Base-by-base conservation (phyloP, 257 asterid species). In the Prunella vulgaris region DNA sequence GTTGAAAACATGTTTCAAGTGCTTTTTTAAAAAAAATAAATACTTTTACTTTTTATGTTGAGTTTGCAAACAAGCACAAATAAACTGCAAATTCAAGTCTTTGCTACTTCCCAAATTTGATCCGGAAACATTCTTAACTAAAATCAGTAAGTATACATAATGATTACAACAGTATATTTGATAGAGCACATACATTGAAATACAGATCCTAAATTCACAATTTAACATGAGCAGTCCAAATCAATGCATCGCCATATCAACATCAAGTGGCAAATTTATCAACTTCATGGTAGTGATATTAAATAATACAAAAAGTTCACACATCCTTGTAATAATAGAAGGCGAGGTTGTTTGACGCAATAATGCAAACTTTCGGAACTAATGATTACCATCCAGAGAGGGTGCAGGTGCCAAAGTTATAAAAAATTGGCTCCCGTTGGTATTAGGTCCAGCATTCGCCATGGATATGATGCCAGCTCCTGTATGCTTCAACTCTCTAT, bases 401-500 rank as follows among this genome's bases (percentile, higher is more conserved):
- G 90, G 97, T 0, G 97, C 92, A 22, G 99, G 97, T 38, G 99
- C 95, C 84, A 94, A 77, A 69, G 99, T 91, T 74, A 94, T 80
- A 67, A 94, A 91, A 81, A 94, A 94, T 82, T 94, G 99, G 83
- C 99, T 94, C 33, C 99, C 99, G 67, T 94, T 94, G 17, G 99
- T 89, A 78, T 94, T 86, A 9, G 99, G 97, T 67, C 99, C 99
- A 62, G 99, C 99, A 87, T 91, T 91, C 20, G 99, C 99, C 99
- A 91, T 91, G 77, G 97, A 94, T 80, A 94, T 40, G 78, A 94
- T 86, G 48, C 99, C 99, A 68, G 97, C 99, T 66, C 99, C 99
- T 0, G 99, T 91, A 76, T 94, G 97, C 86, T 94, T 94, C 77
- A 94, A 78, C 77, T 91, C 88, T 71, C 86, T 82, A 52, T 66